Conservation (phyloP, 345 rosid species). For the Ailanthus altissimus region DNA sequence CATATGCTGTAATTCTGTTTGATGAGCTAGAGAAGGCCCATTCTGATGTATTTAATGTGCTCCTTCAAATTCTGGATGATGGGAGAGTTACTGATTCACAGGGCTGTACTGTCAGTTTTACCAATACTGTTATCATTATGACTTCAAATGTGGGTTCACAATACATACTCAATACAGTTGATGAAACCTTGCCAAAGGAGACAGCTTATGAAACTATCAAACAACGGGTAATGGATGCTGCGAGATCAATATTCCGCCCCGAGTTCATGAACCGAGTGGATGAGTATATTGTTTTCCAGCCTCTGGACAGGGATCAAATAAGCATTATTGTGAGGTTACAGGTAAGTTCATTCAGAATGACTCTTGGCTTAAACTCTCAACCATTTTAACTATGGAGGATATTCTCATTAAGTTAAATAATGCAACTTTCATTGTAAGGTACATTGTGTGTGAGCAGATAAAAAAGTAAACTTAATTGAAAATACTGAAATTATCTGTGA, state of each 20-base stretch:
- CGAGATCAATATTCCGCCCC: constrained; percentile 93
- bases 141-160: constrained; percentile 97
- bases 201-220: constrained; percentile 74
- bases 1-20: constrained; percentile 91
- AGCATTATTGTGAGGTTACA: constrained; percentile 81
- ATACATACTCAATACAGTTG: constrained; percentile 69
- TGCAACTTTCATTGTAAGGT: not conserved
- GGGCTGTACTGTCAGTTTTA: constrained; percentile 92
- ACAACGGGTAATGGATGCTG: constrained; percentile 88
- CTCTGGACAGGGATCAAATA: constrained; percentile 81
- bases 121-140: constrained; percentile 90
- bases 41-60: constrained; percentile 85
- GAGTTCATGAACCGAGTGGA: constrained; percentile 98
- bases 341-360: constrained; percentile 41
- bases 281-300: constrained; percentile 99
- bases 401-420: not conserved
- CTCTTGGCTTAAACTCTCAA: not conserved
- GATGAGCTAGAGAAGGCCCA: constrained; percentile 99
- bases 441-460: not conserved
- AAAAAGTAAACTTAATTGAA: not conserved
- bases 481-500: not conserved
- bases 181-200: constrained; percentile 52
- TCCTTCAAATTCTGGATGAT: constrained; percentile 95
- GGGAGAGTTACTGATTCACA: constrained; percentile 98
- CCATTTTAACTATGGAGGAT: not conserved